A percentile compares a stretch with the other conserved stretches of the same genome.
Evolutionary conservation across 192 early-diverging fungal species (phyloP).

Genomic region (Physocladia obscura): DNA sequence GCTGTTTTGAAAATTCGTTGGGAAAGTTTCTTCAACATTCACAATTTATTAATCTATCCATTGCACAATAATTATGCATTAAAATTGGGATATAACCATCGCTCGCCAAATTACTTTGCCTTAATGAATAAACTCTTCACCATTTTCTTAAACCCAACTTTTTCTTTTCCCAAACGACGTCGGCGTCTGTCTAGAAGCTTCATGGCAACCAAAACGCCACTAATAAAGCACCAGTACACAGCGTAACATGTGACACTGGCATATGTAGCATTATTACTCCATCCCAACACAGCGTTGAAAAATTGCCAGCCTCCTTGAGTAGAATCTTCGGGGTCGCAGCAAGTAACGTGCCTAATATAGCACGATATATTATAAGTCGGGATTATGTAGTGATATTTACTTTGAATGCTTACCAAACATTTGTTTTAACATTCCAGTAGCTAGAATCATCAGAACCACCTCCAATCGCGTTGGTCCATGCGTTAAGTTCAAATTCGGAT

Average conservation of each 20-base stretch:
- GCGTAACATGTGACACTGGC: conserved; percentile 76
- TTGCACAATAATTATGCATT: no score
- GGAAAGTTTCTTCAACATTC: no score
- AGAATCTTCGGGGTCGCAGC: conserved; percentile 54
- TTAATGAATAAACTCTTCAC: conserved; percentile 11
- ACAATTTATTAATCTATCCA: no score
- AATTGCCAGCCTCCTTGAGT: conserved; percentile 62
- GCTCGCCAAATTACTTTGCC: no score
- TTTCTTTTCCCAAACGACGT: neutral
- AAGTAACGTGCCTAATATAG: conserved; percentile 22
- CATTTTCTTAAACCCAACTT: conserved; percentile 19
- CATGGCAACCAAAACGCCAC: conserved; percentile 47
- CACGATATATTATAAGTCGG: no score
- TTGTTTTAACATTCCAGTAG: conserved; percentile 3
- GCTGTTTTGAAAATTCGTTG: no score
- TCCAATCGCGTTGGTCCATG: conserved; percentile 42
- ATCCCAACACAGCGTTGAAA: conserved; percentile 75
- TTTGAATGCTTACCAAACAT: conserved; percentile 14
- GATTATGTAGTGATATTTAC: neutral
- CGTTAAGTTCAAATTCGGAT: conserved; percentile 66
- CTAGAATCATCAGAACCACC: conserved; percentile 5
- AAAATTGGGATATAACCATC: no score
- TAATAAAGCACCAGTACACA: conserved; percentile 73
- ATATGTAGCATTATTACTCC: conserved; percentile 72
- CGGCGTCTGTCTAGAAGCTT: conserved; percentile 32